phyloP scores from a whole-genome alignment of 768 basidiomycete genomes.

The Xerocomus brunneocitrinus region DNA sequence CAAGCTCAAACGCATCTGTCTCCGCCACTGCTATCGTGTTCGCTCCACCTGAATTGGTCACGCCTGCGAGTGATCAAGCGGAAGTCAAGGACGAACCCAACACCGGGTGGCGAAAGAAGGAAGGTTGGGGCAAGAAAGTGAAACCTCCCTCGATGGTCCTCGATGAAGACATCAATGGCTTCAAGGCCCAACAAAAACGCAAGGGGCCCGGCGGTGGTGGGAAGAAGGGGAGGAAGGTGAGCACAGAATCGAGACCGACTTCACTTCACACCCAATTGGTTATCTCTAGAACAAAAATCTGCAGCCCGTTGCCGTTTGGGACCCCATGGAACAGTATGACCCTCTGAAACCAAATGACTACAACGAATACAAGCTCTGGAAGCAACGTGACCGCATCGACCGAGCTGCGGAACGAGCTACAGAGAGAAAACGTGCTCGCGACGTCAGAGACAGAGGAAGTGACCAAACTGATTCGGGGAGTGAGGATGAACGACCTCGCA shows the following conservation, averaged over 20 bases:
- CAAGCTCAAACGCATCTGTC: conserved; percentile 28
- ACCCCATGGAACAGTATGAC: conserved; percentile 77
- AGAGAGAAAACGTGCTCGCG: conserved; percentile 55
- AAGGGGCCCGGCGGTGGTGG: conserved; percentile 43
- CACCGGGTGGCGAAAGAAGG: conserved; percentile 38
- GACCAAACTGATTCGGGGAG: conserved; percentile 65
- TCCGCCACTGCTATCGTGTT: conserved; percentile 64
- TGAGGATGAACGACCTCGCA: conserved; percentile 63
- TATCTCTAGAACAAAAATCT: conserved; percentile 54
- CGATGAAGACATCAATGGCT: conserved; percentile 86
- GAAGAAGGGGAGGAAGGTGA: conserved; percentile 60
- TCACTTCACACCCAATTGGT: conserved; percentile 1
- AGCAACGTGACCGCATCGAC: conserved; percentile 70
- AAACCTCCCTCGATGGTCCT: conserved; percentile 89
- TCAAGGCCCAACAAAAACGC: conserved; percentile 55
- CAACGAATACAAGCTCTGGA: conserved; percentile 81
- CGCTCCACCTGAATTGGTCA: conserved; percentile 60
- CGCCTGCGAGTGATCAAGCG: conserved; percentile 20
- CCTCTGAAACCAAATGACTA: conserved; percentile 84
- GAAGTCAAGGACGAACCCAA: conserved; percentile 26
- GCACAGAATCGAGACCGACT: conserved; percentile 4
- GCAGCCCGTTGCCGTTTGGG: conserved; percentile 57
- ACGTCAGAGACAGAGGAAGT: conserved; percentile 43
- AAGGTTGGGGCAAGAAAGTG: conserved; percentile 84
- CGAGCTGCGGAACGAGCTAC: conserved; percentile 56